These are phyloP conservation scores for Exophiala sp. DNA, from an alignment of 2,329 filamentous ascomycete species.

Conservation along the genomic window DNA sequence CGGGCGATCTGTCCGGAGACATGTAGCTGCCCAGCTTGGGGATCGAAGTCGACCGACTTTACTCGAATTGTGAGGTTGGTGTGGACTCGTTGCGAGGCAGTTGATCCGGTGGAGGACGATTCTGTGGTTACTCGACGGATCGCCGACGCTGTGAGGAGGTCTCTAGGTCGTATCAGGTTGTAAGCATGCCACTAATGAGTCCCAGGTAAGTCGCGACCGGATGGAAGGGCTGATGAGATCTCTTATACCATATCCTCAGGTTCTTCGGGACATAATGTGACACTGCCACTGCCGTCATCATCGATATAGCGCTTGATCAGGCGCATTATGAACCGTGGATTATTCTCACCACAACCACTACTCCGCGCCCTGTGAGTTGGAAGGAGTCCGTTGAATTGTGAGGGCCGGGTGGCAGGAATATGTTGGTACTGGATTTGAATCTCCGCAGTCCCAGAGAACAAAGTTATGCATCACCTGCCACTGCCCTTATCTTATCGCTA, in stretches of 20 bases:
- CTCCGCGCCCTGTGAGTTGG: too few relatives aligned
- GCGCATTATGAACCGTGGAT: slow-evolving; percentile 54
- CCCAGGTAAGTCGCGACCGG: slow-evolving; percentile 10
- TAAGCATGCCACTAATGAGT: slow-evolving; percentile 62
- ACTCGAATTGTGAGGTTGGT: slow-evolving; percentile 60
- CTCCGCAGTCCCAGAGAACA: too few relatives aligned
- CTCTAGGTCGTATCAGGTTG: slow-evolving; percentile 62
- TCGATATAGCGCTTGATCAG: slow-evolving; percentile 63
- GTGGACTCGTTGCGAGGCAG: slow-evolving; percentile 58
- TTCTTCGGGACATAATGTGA: slow-evolving; percentile 64
- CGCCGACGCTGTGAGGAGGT: slow-evolving; percentile 60
- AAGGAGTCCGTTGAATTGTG: not conserved
- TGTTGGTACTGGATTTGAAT: too few relatives aligned
- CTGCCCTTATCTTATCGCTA: too few relatives aligned
- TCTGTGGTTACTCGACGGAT: slow-evolving; percentile 60
- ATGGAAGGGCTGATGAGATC: slow-evolving; percentile 2
- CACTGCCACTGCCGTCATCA: slow-evolving; percentile 58
- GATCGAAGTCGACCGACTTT: slow-evolving; percentile 62
- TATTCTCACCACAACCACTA: too few relatives aligned
- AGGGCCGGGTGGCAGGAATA: too few relatives aligned
- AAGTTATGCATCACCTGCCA: too few relatives aligned
- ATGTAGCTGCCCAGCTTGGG: slow-evolving; percentile 61
- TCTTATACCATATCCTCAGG: slow-evolving; percentile 64
- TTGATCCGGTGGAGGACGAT: slow-evolving; percentile 54
- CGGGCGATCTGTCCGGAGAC: slow-evolving; percentile 60